phyloP scores from a whole-genome alignment of 2,329 filamentous ascomycete genomes.

The Colletotrichum tabaci region DNA sequence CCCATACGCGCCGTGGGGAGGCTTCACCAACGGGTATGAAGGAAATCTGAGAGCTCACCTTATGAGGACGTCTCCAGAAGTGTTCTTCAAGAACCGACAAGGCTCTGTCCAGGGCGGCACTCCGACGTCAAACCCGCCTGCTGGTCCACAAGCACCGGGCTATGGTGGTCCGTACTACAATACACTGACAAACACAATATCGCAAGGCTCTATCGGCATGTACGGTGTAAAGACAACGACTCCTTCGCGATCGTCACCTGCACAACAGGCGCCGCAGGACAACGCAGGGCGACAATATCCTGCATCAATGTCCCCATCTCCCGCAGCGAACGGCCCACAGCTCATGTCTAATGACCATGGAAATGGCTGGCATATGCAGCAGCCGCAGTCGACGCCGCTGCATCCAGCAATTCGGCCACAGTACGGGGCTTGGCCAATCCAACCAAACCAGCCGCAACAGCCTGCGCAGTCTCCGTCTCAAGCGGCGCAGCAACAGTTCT shows the following conservation, averaged over 20 bases:
- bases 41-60: constrained; percentile 64
- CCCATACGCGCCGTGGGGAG: constrained; percentile 70
- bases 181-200: constrained; percentile 23
- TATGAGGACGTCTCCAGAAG: constrained; percentile 55
- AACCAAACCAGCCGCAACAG: constrained; percentile 27
- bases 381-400: constrained; percentile 45
- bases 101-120: constrained; percentile 42
- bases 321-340: constrained; percentile 26
- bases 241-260: constrained; percentile 37
- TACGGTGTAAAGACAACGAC: constrained; percentile 41
- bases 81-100: constrained; percentile 49
- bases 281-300: constrained; percentile 13
- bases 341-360: constrained; percentile 34
- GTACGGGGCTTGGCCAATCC: constrained; percentile 44
- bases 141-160: constrained; percentile 8
- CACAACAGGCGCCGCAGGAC: constrained; percentile 25
- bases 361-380: constrained; percentile 36
- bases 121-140: constrained; percentile 19
- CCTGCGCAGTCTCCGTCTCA: constrained; percentile 11
- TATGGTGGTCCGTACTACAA: constrained; percentile 32
- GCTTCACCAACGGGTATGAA: constrained; percentile 75
- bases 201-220: constrained; percentile 38
- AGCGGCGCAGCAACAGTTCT: constrained; percentile 44
- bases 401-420: constrained; percentile 57
- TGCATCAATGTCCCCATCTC: constrained; percentile 41